Evolutionary conservation across 257 asterid species (phyloP).

Genomic region (Marsdenia floribunda): DNA sequence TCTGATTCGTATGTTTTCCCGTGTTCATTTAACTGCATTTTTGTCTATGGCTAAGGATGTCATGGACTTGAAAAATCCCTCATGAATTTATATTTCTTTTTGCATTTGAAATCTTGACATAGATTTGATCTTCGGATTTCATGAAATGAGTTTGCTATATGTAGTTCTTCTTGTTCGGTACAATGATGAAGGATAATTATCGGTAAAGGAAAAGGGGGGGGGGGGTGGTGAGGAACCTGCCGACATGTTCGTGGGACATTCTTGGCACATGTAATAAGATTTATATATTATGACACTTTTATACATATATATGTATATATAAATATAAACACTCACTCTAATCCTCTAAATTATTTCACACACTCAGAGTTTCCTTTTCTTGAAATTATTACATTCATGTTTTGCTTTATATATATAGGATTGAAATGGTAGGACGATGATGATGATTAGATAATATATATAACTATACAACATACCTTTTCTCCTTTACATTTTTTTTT

Average conservation of each 20-base stretch:
- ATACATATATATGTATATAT: not conserved
- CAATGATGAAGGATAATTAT: not conserved
- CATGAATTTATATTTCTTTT: not conserved
- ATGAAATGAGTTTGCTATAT: not conserved
- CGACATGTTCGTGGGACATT: slow-evolving; percentile 9
- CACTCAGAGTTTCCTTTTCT: not conserved
- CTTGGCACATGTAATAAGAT: not conserved
- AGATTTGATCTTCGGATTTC: not conserved
- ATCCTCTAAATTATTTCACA: not conserved
- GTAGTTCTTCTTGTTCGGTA: not conserved
- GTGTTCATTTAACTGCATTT: too few species aligned
- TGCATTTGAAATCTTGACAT: not conserved
- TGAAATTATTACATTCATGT: slow-evolving; percentile 2
- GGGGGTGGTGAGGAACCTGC: not conserved
- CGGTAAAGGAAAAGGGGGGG: not conserved
- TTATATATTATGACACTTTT: not conserved
- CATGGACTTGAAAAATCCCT: too few species aligned
- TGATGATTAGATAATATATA: too few species aligned
- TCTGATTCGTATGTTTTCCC: not conserved
- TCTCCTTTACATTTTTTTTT: too few species aligned
- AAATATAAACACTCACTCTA: not conserved
- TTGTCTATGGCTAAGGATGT: not conserved
- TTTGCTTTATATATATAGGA: not conserved
- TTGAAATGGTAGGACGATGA: not conserved
- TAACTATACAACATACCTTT: too few species aligned